Percentiles rank a stretch among this genome's conserved stretches.
phyloP scores from a whole-genome alignment of 179 eudicot species.

The Amaranthus tricolor region DNA sequence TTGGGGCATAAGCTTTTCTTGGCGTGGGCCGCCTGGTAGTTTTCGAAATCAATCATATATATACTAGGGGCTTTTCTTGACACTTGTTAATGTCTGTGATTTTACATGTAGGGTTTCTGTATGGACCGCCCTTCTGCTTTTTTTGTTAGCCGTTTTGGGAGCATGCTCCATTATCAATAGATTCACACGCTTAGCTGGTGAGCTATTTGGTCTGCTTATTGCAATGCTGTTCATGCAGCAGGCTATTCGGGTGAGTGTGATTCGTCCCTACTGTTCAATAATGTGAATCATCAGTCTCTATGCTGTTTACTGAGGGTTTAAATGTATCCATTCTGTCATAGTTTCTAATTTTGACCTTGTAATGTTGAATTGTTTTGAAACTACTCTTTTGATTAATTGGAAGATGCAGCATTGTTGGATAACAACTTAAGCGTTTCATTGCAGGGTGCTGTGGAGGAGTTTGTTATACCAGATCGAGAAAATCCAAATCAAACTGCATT shows the following conservation, averaged over 20 bases:
- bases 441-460: constrained; percentile 94
- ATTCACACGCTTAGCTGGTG: constrained; percentile 98
- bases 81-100: constrained; percentile 8
- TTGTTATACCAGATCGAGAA: constrained; percentile 76
- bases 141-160: constrained; percentile 83
- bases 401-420: constrained; percentile 3
- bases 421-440: constrained; percentile 23
- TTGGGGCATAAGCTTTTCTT: constrained; percentile 80
- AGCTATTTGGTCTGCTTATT: constrained; percentile 87
- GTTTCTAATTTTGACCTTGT: neutral
- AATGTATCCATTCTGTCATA: neutral
- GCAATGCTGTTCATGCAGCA: constrained; percentile 99
- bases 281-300: neutral
- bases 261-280: neutral
- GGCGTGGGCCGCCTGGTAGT: constrained; percentile 98
- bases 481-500: constrained; percentile 58
- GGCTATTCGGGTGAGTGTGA: constrained; percentile 77
- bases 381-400: neutral
- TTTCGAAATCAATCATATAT: neutral
- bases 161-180: constrained; percentile 98
- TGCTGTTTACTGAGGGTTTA: neutral
- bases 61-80: constrained; percentile 4
- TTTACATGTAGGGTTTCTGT: constrained; percentile 77
- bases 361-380: neutral
- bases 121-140: constrained; percentile 93